Base-by-base conservation (phyloP, 768 basidiomycete genomes). In the Hortiboletus flavorubellus region DNA sequence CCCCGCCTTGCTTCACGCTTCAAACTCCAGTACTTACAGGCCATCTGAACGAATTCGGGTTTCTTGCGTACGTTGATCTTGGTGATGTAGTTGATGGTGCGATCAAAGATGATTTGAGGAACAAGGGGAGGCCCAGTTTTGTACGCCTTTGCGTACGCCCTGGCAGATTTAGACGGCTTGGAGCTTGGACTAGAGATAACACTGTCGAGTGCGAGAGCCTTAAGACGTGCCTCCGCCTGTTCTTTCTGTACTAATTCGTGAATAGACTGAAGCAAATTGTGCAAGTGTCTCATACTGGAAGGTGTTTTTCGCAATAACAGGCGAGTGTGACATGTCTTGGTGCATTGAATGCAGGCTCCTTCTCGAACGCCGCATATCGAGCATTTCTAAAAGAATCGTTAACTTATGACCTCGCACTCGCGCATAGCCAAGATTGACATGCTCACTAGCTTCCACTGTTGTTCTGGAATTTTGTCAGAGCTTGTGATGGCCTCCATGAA, bases 401-500 rank as follows among this genome's bases (percentile, higher is more conserved):
- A 59, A 48, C 39, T 16, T 41, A 52, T 39, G 44, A 18, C 50
- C 34, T 47, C 30, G n/a, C 2, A 9, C 12, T 49, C 5, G 29
- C 55, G 49, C 26, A 46, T 16, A 46, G 50, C 5, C 16, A 45
- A 14, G 39, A 43, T 52, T 12, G 40, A 26, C 18, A 64, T 33
- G 70, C 92, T 64, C 54, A 97, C 95, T 64, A 99, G 79, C 71
- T 89, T 97, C 96, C 95, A 98, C 9, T 96, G 79, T 63, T 85
- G 86, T 67, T 94, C 97, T 2, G 88, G 84, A 44, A 99, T 89
- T 58, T 77, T 82, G 48, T 98, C 92, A 0, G 93, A 80, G 5
- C 91, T 92, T 3, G 92, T 91, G 30, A 99, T 86, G 11, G 97
- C 97, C 65, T 99, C 97, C 97, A 98, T 98, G 68, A 98, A 97